phyloP scores from a whole-genome alignment of 2,329 filamentous ascomycete genomes.

The Sarocladium oryzae region DNA sequence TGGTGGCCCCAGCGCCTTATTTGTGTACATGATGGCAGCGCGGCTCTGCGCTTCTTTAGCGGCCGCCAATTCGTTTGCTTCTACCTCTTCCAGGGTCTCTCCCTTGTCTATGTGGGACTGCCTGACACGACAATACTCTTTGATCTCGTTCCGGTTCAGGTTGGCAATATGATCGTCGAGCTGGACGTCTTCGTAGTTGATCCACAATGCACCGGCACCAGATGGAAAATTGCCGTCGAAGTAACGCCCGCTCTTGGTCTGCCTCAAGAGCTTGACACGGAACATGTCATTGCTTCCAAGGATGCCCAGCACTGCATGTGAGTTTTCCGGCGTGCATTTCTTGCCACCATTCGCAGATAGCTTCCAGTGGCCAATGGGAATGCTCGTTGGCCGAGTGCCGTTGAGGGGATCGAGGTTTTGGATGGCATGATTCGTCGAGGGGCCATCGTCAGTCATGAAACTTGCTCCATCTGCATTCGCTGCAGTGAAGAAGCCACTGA shows the following conservation, averaged over 20 bases:
- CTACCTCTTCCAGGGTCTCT: conserved; percentile 41
- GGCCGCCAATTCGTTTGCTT: conserved; percentile 44
- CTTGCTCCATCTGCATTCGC: conserved; percentile 23
- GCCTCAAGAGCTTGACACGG: conserved; percentile 52
- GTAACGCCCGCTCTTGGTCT: conserved; percentile 53
- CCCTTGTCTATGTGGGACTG: conserved; percentile 51
- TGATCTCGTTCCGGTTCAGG: conserved; percentile 49
- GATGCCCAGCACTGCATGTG: conserved; percentile 58
- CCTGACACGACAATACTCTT: conserved; percentile 57
- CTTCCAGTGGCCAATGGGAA: conserved; percentile 54
- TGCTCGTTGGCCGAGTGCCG: conserved; percentile 49
- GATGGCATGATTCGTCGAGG: background rate
- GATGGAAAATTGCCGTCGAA: conserved; percentile 54
- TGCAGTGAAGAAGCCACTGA: conserved; percentile 29
- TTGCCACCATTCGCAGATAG: conserved; percentile 41
- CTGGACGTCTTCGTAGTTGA: conserved; percentile 54
- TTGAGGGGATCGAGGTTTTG: conserved; percentile 34
- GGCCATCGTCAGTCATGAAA: conserved; percentile 10
- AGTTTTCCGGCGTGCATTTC: conserved; percentile 29
- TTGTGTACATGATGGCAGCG: conserved; percentile 23
- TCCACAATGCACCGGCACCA: conserved; percentile 56
- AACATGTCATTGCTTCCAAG: conserved; percentile 59
- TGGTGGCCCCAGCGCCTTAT: background rate
- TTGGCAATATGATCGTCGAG: conserved; percentile 49
- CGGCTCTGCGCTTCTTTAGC: conserved; percentile 44